Evolutionary conservation across 2,329 filamentous ascomycete species (phyloP).

Genomic region (Ambrosiella cleistominuta): DNA sequence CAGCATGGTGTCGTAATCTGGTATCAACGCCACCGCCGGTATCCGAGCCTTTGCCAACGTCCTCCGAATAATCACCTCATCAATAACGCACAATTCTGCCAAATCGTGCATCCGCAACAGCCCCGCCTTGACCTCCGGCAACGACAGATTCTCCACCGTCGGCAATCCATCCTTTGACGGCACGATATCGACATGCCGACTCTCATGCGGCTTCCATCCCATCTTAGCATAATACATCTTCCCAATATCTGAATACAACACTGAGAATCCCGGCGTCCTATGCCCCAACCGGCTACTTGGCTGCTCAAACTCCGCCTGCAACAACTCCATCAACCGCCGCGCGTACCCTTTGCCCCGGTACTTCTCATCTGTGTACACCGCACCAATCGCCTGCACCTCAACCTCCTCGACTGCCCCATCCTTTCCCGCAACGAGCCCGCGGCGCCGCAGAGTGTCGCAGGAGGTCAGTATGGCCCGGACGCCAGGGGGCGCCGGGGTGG

Average conservation of each 20-base stretch:
- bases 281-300: constrained; percentile 16
- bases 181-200: constrained; percentile 51
- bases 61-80: constrained; percentile 43
- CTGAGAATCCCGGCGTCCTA: constrained; percentile 43
- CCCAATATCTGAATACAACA: constrained; percentile 76
- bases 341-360: constrained; percentile 61
- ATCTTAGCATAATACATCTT: constrained; percentile 60
- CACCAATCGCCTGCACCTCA: constrained; percentile 56
- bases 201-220: constrained; percentile 62
- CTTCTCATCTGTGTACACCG: constrained; percentile 56
- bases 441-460: constrained; percentile 47
- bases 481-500: constrained; percentile 21
- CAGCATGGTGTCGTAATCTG: constrained; percentile 47
- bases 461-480: constrained; percentile 39
- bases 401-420: constrained; percentile 16
- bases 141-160: constrained; percentile 12
- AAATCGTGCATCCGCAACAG: constrained; percentile 44
- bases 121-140: constrained; percentile 17
- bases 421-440: constrained; percentile 23
- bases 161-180: constrained; percentile 18
- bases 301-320: constrained; percentile 7
- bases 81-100: constrained; percentile 39
- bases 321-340: constrained; percentile 51
- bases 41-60: constrained; percentile 28
- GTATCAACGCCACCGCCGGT: constrained; percentile 27